Conservation (phyloP, 2,329 filamentous ascomycete genomes). For the Cladosporium austrohemisphaericum region DNA sequence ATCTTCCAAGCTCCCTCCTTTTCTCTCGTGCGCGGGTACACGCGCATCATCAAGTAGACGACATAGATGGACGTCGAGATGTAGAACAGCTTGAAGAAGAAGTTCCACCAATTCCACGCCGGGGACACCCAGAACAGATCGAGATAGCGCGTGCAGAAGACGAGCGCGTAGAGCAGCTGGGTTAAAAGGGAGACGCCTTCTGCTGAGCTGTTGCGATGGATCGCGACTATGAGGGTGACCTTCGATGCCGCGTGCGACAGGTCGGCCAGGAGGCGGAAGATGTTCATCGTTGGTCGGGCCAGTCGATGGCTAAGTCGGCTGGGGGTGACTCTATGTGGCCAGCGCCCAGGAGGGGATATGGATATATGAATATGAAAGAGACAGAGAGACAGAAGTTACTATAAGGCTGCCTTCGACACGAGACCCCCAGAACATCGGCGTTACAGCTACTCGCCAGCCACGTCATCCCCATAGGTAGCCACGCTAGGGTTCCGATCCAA, state of each 20-base stretch:
- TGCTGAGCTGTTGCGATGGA: slow-evolving; percentile 81
- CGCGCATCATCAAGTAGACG: slow-evolving; percentile 78
- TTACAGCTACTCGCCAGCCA: neutral
- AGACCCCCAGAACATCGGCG: neutral
- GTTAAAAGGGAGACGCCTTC: slow-evolving; percentile 91
- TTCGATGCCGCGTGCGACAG: slow-evolving; percentile 82
- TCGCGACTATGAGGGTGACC: slow-evolving; percentile 84
- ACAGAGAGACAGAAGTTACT: too few relatives aligned
- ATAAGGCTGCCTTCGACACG: neutral
- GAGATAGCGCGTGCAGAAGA: slow-evolving; percentile 83
- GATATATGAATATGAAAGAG: neutral
- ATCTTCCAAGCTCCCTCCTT: slow-evolving; percentile 92
- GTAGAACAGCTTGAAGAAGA: slow-evolving; percentile 81
- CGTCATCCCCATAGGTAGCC: slow-evolving; percentile 1
- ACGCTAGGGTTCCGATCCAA: too few relatives aligned
- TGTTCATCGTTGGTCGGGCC: slow-evolving; percentile 2
- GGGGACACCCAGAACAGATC: slow-evolving; percentile 54
- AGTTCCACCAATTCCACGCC: slow-evolving; percentile 59
- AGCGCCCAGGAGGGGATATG: too few relatives aligned
- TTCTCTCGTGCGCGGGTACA: slow-evolving; percentile 84
- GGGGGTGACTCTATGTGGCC: too few relatives aligned
- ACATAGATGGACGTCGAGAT: slow-evolving; percentile 81
- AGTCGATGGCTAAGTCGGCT: neutral
- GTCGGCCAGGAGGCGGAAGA: slow-evolving; percentile 76
- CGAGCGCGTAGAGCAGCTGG: slow-evolving; percentile 78